Base-by-base conservation (phyloP, 1,284 basidiomycete genomes). In the Naganishia albida region DNA sequence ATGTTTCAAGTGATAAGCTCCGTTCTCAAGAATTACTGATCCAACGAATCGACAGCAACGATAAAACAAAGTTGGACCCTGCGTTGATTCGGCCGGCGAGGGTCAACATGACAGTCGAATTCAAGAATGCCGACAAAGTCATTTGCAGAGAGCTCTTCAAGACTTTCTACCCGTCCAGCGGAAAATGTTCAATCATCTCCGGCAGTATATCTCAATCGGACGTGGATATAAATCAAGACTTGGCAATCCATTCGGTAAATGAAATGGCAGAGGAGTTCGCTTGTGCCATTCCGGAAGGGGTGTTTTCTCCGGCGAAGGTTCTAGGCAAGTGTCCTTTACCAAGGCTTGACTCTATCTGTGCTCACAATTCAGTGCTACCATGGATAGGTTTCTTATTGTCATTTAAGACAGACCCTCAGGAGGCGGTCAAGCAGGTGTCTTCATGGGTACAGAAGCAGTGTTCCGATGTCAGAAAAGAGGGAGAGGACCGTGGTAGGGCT, bases 291-390 rank as follows among this genome's bases (percentile, higher is more conserved):
- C 88, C 88, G 52, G 88, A 91, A 73, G 84, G 88, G 71, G 89
- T 91, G 77, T 81, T 93, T 59, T 90, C 89, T 71, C 90, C 92
- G 68, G 90, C 90, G 16, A 83, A 85, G 55, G 82, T 93, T 68
- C 91, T 92, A 81, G 90, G 89, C 2, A 91, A 90, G 76, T 82
- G 23, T 2, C 7, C 23, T 20, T 34, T 23, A 34, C 10, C 34
- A 34, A 34, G 6, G 34, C 34, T 34, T 34, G 10, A 4, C 34
- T 10, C 6, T 34, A 6, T 34, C 10, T 34, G 34, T 34, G 4
- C 10, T 34, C 34, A 34, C 34, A n/a, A n/a, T n/a, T n/a, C n/a
- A n/a, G n/a, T n/a, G n/a, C n/a, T n/a, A n/a, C n/a, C n/a, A n/a
- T n/a, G n/a, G n/a, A n/a, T n/a, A 34, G 34, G 34, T 34, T 34